phyloP scores from a whole-genome alignment of 345 rosid genomes.

The Aquilaria malaccensis region DNA sequence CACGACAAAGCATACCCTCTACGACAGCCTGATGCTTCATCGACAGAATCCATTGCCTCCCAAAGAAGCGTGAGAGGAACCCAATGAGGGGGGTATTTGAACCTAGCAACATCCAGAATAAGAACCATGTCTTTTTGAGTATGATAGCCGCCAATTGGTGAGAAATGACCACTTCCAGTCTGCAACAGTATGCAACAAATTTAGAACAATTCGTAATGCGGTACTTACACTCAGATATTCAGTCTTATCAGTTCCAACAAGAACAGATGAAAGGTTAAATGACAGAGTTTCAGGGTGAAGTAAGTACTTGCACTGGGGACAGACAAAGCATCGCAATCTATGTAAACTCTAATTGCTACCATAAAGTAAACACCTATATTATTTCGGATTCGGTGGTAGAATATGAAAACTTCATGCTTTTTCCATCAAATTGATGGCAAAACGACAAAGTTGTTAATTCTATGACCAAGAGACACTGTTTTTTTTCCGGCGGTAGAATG shows the following conservation, averaged over 20 bases:
- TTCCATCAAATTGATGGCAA: no score
- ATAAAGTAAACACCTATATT: no score
- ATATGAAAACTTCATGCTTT: no score
- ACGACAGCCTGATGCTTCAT: slow-evolving; percentile 18
- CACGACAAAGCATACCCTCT: slow-evolving; percentile 20
- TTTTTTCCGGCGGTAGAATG: no score
- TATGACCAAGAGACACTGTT: background rate
- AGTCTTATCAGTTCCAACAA: background rate
- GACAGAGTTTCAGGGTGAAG: background rate
- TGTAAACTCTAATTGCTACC: no score
- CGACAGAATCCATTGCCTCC: slow-evolving; percentile 31
- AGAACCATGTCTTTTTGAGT: slow-evolving; percentile 28
- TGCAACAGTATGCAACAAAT: slow-evolving; percentile 2
- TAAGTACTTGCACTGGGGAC: background rate
- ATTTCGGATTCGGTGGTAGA: no score
- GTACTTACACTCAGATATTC: no score
- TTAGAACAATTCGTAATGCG: no score
- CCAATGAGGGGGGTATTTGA: slow-evolving; percentile 38
- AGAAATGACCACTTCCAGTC: slow-evolving; percentile 36
- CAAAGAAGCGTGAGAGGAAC: slow-evolving; percentile 37
- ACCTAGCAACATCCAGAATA: slow-evolving; percentile 35
- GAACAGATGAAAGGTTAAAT: no score
- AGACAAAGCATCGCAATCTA: background rate
- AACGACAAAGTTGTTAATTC: no score
- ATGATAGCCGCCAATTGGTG: slow-evolving; percentile 39